Percentiles rank a stretch among this genome's conserved stretches.
phyloP scores from a whole-genome alignment of 2,329 filamentous ascomycete genomes.

The Alternaria sp. region DNA sequence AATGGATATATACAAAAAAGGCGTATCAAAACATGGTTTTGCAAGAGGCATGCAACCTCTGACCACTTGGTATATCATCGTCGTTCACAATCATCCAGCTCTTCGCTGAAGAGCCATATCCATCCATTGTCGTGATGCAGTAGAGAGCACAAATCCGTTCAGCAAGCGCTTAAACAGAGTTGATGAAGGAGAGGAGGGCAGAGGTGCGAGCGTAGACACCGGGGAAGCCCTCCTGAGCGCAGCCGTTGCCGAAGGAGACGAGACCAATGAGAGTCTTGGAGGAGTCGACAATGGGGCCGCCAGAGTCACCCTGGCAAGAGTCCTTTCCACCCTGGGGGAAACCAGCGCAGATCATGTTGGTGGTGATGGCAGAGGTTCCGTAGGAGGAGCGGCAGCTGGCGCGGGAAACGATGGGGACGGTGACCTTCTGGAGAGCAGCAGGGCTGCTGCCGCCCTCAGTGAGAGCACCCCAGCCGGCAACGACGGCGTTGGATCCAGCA shows the following conservation, averaged over 20 bases:
- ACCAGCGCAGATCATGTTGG: slow-evolving; percentile 39
- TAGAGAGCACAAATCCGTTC: background rate
- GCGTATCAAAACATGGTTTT: background rate
- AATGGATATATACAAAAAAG: background rate
- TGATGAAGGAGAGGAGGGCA: slow-evolving; percentile 26
- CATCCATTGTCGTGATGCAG: background rate
- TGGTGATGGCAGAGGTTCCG: slow-evolving; percentile 23
- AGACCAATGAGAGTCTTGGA: slow-evolving; percentile 10
- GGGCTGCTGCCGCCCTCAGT: slow-evolving; percentile 15
- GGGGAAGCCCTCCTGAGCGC: slow-evolving; percentile 26
- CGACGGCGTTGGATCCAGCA: slow-evolving; percentile 22
- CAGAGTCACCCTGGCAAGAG: slow-evolving; percentile 43
- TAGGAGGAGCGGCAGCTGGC: slow-evolving; percentile 29
- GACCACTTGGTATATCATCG: background rate
- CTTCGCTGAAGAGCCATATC: background rate
- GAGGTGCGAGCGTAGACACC: slow-evolving; percentile 36
- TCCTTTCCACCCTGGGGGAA: slow-evolving; percentile 34
- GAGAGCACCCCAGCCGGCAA: slow-evolving; percentile 37
- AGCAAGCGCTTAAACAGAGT: slow-evolving; percentile 18
- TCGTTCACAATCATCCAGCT: background rate
- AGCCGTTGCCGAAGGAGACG: slow-evolving; percentile 23
- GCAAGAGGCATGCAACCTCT: background rate
- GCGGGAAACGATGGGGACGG: slow-evolving; percentile 37
- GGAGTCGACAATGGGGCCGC: slow-evolving; percentile 33
- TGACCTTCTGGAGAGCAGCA: slow-evolving; percentile 31